phyloP scores from a whole-genome alignment of 768 basidiomycete species.

The Leccinum boreale region DNA sequence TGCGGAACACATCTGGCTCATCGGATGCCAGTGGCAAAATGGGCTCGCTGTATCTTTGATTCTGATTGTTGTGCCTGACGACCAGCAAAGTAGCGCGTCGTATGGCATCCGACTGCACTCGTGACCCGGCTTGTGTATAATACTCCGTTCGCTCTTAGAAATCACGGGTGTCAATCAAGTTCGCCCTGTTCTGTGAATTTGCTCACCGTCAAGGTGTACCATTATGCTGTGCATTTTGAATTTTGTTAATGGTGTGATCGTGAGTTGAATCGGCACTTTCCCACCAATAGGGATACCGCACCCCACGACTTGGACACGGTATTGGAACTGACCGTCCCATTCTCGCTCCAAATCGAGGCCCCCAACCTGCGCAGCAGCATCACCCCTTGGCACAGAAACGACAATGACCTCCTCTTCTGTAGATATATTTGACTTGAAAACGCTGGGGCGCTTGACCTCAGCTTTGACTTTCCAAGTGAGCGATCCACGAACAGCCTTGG shows the following conservation, averaged over 20 bases:
- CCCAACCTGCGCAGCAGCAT: constrained; percentile 56
- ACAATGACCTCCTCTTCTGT: constrained; percentile 71
- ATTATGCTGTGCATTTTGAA: constrained; percentile 74
- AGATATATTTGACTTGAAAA: constrained; percentile 68
- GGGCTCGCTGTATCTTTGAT: constrained; percentile 50
- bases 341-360: constrained; percentile 81
- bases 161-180: neutral
- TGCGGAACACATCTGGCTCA: constrained; percentile 54
- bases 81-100: constrained; percentile 59
- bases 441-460: constrained; percentile 75
- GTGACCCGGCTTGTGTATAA: constrained; percentile 61
- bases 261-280: constrained; percentile 71
- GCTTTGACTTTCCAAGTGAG: constrained; percentile 81
- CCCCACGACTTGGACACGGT: constrained; percentile 69
- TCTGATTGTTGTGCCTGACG: constrained; percentile 41
- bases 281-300: constrained; percentile 84
- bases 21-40: constrained; percentile 80
- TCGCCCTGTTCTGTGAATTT: neutral
- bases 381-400: constrained; percentile 60
- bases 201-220: constrained; percentile 77
- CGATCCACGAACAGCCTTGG: constrained; percentile 71
- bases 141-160: constrained; percentile 76
- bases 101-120: constrained; percentile 67
- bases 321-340: constrained; percentile 89
- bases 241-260: constrained; percentile 81